A percentile compares a stretch with the other conserved stretches of the same genome.
Evolutionary conservation across 164 flowering plant species (phyloP).

Genomic region (Nymphaea colorata): DNA sequence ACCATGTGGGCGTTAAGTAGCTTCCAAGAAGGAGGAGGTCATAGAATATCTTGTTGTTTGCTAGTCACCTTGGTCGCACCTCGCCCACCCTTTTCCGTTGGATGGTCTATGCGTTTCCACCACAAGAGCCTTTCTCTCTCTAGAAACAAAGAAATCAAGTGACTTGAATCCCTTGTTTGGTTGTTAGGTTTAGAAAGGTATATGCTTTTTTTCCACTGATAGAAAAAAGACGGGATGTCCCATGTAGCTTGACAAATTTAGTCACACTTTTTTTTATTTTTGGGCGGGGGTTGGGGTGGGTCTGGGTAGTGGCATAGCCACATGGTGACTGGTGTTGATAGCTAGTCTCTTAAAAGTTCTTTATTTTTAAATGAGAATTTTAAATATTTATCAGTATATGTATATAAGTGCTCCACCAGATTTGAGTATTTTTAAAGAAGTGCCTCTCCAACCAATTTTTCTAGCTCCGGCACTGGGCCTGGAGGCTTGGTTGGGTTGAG

Average conservation of each 20-base stretch:
- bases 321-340: too few relatives aligned
- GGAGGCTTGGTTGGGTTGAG: too few relatives aligned
- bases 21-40: not conserved
- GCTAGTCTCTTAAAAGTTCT: too few relatives aligned
- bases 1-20: not conserved
- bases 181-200: not conserved
- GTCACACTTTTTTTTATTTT: not conserved
- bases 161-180: not conserved
- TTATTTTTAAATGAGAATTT: too few relatives aligned
- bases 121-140: not conserved
- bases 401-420: too few relatives aligned
- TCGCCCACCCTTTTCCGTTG: not conserved
- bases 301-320: too few relatives aligned
- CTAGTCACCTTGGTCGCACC: not conserved
- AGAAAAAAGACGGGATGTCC: not conserved
- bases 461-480: too few relatives aligned
- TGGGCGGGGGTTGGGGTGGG: too few relatives aligned
- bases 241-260: not conserved
- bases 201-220: not conserved
- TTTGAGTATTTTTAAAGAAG: too few relatives aligned
- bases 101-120: not conserved
- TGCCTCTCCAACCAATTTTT: too few relatives aligned
- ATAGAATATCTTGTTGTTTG: not conserved
- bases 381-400: too few relatives aligned
- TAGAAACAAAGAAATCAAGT: too few relatives aligned